These are phyloP conservation scores for Xanthoconium stramineum DNA, from an alignment of 768 basidiomycete species.

Conservation along the genomic window DNA sequence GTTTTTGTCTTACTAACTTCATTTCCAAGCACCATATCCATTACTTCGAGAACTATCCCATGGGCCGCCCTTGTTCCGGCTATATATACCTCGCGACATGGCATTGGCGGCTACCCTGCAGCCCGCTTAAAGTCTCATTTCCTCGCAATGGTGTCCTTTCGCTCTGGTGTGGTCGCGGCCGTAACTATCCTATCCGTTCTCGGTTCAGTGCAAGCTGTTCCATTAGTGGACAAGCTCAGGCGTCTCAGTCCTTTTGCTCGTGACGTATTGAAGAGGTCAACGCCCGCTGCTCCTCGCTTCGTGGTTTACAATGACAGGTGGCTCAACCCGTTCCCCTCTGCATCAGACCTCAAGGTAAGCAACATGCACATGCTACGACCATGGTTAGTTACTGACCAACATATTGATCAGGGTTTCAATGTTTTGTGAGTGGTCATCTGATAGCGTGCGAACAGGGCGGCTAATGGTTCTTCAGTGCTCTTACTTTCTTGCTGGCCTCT, in stretches of 20 bases:
- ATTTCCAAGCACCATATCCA: background rate
- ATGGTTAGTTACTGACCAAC: background rate
- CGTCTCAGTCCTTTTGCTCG: slow-evolving; percentile 23
- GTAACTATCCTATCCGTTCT: slow-evolving; percentile 10
- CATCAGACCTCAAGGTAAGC: slow-evolving; percentile 41
- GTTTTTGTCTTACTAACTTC: background rate
- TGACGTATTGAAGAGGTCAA: slow-evolving; percentile 16
- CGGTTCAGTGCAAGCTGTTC: slow-evolving; percentile 11
- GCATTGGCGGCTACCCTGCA: background rate
- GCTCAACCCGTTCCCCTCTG: slow-evolving; percentile 43
- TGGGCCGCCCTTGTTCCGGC: background rate
- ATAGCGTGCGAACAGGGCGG: background rate
- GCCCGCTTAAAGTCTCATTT: background rate
- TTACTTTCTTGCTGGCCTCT: slow-evolving; percentile 41
- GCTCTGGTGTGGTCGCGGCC: background rate
- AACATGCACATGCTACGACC: background rate
- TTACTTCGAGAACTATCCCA: background rate
- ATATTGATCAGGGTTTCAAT: slow-evolving; percentile 29
- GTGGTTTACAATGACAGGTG: slow-evolving; percentile 41
- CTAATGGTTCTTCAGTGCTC: slow-evolving; percentile 23
- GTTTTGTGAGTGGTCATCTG: slow-evolving; percentile 28
- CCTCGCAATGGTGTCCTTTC: slow-evolving; percentile 18
- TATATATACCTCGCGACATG: slow-evolving; percentile 18
- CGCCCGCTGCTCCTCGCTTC: slow-evolving; percentile 49
- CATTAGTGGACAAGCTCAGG: slow-evolving; percentile 21